phyloP scores from a whole-genome alignment of 306 rosid species.

The Prunus fruticosa region DNA sequence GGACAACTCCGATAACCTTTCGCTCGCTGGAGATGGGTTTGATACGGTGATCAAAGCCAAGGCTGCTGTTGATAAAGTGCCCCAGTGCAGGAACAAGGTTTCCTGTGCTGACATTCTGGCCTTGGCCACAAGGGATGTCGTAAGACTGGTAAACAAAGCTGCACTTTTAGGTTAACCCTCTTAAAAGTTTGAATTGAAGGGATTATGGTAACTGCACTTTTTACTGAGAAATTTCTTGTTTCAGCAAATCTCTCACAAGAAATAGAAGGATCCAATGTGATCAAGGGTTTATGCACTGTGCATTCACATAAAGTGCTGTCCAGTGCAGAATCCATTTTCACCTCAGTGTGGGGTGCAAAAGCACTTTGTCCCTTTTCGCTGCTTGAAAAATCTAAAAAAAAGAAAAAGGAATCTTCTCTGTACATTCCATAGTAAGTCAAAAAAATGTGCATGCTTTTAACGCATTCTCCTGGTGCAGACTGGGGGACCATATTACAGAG shows the following conservation, averaged over 20 bases:
- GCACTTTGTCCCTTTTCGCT: neutral
- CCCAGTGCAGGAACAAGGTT: slow-evolving; percentile 65
- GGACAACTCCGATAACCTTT: slow-evolving; percentile 56
- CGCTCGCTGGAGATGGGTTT: slow-evolving; percentile 89
- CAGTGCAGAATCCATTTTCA: neutral
- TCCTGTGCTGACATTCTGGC: slow-evolving; percentile 97
- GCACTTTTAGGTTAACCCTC: too few species aligned
- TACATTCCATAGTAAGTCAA: neutral
- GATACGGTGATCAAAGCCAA: slow-evolving; percentile 89
- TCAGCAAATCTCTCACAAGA: neutral
- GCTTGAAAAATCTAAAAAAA: neutral
- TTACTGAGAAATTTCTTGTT: neutral
- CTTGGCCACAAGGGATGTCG: slow-evolving; percentile 76
- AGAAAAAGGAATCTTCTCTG: neutral
- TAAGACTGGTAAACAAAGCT: slow-evolving; percentile 53
- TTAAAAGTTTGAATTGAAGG: neutral
- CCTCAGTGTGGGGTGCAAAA: neutral
- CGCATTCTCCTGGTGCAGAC: slow-evolving; percentile 35
- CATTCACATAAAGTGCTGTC: neutral
- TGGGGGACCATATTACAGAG: slow-evolving; percentile 78
- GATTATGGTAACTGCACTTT: neutral
- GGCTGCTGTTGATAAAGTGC: slow-evolving; percentile 69
- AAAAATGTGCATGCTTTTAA: neutral
- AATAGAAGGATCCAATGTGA: neutral
- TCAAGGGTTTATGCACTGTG: neutral